These are phyloP conservation scores for Pelargonium citronellum DNA, from an alignment of 441 rosid species.

Conservation along the genomic window DNA sequence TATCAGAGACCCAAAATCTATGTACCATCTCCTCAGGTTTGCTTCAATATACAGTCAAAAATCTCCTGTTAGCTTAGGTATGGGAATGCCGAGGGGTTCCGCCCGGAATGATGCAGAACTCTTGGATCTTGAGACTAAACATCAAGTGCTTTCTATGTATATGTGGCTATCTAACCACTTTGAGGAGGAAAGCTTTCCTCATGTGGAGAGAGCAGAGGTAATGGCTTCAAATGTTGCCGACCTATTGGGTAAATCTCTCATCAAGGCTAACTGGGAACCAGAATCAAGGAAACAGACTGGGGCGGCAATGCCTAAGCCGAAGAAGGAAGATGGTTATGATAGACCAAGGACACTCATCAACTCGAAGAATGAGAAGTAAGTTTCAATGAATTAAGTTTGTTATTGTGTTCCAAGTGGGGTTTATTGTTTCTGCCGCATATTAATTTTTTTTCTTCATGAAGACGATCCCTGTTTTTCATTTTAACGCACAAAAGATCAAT, in stretches of 20 bases:
- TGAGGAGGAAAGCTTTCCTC: constrained; percentile 64
- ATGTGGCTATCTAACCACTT: constrained; percentile 92
- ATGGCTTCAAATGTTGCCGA: constrained; percentile 78
- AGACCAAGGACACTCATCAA: constrained; percentile 61
- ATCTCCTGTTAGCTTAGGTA: constrained; percentile 64
- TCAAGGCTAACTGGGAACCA: constrained; percentile 69
- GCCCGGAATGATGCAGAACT: constrained; percentile 78
- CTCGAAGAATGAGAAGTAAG: constrained; percentile 37
- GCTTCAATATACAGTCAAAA: constrained; percentile 63
- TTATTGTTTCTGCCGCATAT: neutral
- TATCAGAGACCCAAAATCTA: constrained; percentile 80
- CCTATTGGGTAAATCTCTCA: constrained; percentile 73
- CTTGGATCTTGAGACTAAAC: constrained; percentile 74
- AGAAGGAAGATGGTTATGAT: constrained; percentile 39
- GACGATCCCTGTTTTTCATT: no score
- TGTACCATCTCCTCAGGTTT: constrained; percentile 74
- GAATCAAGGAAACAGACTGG: constrained; percentile 44
- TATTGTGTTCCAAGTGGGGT: neutral
- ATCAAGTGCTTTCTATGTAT: constrained; percentile 84
- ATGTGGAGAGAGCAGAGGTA: constrained; percentile 60
- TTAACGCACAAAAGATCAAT: neutral
- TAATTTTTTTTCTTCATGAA: neutral
- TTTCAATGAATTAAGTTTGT: constrained; percentile 13
- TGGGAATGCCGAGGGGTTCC: constrained; percentile 88
- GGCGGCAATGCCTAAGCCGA: constrained; percentile 30